phyloP scores from a whole-genome alignment of 345 rosid genomes.

The Nasturtium officinale region DNA sequence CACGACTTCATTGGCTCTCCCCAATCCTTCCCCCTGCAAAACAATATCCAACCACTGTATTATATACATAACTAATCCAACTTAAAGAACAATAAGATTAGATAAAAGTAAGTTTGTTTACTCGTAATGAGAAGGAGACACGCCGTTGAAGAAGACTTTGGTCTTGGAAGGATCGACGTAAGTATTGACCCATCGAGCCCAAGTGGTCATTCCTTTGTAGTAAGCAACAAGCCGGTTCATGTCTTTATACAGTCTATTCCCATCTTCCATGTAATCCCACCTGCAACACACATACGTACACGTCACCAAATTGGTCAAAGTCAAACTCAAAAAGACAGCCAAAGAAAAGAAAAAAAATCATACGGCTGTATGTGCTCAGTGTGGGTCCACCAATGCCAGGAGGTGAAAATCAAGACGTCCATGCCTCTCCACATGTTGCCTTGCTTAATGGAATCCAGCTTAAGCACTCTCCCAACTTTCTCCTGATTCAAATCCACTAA shows the following conservation, averaged over 20 bases:
- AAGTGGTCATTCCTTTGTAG: slow-evolving; percentile 84
- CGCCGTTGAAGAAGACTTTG: slow-evolving; percentile 80
- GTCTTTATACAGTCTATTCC: slow-evolving; percentile 61
- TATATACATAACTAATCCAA: background rate
- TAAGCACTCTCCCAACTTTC: slow-evolving; percentile 57
- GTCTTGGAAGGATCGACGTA: slow-evolving; percentile 68
- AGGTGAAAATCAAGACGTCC: slow-evolving; percentile 85
- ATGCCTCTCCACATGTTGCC: slow-evolving; percentile 80
- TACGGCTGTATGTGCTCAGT: slow-evolving; percentile 73
- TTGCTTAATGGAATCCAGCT: slow-evolving; percentile 66
- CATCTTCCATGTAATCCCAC: slow-evolving; percentile 78
- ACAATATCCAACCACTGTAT: background rate
- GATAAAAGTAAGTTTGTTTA: slow-evolving; percentile 34
- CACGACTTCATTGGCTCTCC: slow-evolving; percentile 64
- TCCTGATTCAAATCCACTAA: slow-evolving; percentile 64
- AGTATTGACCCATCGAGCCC: slow-evolving; percentile 90
- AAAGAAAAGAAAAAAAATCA: background rate
- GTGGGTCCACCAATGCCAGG: slow-evolving; percentile 99
- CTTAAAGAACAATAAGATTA: background rate
- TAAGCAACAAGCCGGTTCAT: slow-evolving; percentile 83
- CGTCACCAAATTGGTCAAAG: background rate
- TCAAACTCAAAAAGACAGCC: background rate
- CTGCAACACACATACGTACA: slow-evolving; percentile 41
- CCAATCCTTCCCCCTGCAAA: slow-evolving; percentile 85
- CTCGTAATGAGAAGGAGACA: slow-evolving; percentile 90